Conservation (phyloP, 2,329 filamentous ascomycete genomes). For the Pezicula radicicola region DNA sequence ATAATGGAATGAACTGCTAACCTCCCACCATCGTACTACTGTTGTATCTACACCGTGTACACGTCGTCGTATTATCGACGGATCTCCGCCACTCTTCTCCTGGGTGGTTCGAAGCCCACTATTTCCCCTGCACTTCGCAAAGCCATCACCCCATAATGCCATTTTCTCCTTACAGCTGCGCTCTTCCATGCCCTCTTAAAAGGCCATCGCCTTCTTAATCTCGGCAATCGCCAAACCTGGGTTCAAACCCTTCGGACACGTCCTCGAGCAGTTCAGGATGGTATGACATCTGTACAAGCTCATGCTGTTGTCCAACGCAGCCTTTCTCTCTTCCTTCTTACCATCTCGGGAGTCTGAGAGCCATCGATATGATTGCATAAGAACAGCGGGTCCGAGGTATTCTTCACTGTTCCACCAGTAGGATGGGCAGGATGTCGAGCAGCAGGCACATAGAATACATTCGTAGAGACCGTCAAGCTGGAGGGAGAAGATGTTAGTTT, state of each 20-base stretch:
- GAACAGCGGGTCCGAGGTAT: slow-evolving; percentile 94
- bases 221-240: slow-evolving; percentile 92
- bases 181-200: slow-evolving; percentile 17
- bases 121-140: too few species aligned
- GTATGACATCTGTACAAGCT: slow-evolving; percentile 98
- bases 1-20: too few species aligned
- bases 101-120: too few species aligned
- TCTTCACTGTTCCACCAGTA: slow-evolving; percentile 99
- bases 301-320: slow-evolving; percentile 96
- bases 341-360: slow-evolving; percentile 93
- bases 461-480: slow-evolving; percentile 94
- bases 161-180: too few species aligned
- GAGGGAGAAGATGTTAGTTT: too few species aligned
- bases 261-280: slow-evolving; percentile 97
- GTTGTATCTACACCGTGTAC: too few species aligned
- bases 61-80: too few species aligned
- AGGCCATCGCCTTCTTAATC: slow-evolving; percentile 96
- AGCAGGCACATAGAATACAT: slow-evolving; percentile 99
- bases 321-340: slow-evolving; percentile 82
- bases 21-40: too few species aligned
- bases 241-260: slow-evolving; percentile 98
- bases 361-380: slow-evolving; percentile 98
- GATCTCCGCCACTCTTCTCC: too few species aligned
- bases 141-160: too few species aligned
- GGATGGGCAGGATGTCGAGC: slow-evolving; percentile 97